Percentiles rank a stretch among this genome's conserved stretches.
Evolutionary conservation across 257 asterid species (phyloP).

Genomic region (Petrea volubilis): DNA sequence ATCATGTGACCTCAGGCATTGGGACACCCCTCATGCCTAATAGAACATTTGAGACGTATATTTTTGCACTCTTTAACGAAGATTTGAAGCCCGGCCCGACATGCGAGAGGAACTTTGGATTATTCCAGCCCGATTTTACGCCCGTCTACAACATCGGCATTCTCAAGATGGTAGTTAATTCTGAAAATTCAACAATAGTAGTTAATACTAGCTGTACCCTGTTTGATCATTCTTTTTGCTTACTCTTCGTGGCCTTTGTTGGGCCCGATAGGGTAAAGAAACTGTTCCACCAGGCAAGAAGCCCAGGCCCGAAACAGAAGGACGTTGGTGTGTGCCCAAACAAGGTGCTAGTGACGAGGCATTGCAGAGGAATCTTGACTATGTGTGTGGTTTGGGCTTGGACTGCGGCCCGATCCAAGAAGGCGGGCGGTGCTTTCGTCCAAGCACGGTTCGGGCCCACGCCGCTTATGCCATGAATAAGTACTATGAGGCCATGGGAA

Average conservation of each 20-base stretch:
- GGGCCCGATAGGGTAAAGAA: constrained; percentile 44
- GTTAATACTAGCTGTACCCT: constrained; percentile 18
- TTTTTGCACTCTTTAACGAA: constrained; percentile 51
- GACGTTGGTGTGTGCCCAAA: constrained; percentile 45
- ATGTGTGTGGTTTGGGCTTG: constrained; percentile 44
- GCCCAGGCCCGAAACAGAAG: constrained; percentile 12
- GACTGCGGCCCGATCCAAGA: constrained; percentile 42
- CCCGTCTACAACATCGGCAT: too few species aligned
- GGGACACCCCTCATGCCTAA: constrained; percentile 50
- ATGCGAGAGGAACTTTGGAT: constrained; percentile 60
- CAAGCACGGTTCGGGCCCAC: constrained; percentile 45
- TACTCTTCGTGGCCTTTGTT: constrained; percentile 26
- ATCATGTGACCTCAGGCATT: constrained; percentile 37
- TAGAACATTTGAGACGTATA: constrained; percentile 40
- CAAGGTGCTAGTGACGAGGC: constrained; percentile 31
- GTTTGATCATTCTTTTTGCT: constrained; percentile 29
- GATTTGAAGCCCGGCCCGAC: constrained; percentile 61
- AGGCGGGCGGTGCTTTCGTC: constrained; percentile 39
- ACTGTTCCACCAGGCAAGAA: constrained; percentile 26
- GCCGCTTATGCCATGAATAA: constrained; percentile 53
- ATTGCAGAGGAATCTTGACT: constrained; percentile 43
- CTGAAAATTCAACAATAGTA: constrained; percentile 23
- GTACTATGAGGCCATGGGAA: constrained; percentile 33
- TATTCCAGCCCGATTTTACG: not conserved
- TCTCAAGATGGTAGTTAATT: not conserved